Conservation (phyloP, 352 stramenopile species). For the Aphanomyces invadans region DNA sequence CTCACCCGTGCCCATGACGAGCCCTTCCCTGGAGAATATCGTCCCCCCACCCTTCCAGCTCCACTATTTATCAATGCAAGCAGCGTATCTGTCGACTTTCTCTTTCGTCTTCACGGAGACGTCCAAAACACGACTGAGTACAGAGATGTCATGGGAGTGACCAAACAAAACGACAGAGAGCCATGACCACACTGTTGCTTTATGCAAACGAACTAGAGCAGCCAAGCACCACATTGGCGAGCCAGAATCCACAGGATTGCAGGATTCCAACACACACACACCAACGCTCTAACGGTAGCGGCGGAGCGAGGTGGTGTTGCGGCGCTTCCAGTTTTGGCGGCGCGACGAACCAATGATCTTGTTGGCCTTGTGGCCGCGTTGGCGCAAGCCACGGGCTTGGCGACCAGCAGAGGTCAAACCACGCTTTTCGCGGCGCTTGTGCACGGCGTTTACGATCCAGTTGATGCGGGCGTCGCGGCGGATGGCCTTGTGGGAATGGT, state of each 20-base stretch:
- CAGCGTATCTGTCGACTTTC: too few relatives aligned
- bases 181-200: not conserved
- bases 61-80: too few relatives aligned
- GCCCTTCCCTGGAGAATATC: too few relatives aligned
- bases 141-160: too few relatives aligned
- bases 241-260: not conserved
- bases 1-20: not conserved
- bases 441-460: constrained; percentile 98
- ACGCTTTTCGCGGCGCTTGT: constrained; percentile 99
- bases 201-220: not conserved
- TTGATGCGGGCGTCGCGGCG: constrained; percentile 99
- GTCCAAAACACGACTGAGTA: too few relatives aligned
- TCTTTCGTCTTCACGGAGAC: too few relatives aligned
- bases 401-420: constrained; percentile 97
- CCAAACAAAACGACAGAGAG: not conserved
- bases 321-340: constrained; percentile 96
- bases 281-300: constrained; percentile 93
- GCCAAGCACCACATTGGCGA: not conserved
- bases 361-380: constrained; percentile 98
- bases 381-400: constrained; percentile 95
- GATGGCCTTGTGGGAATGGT: constrained; percentile 97
- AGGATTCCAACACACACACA: not conserved
- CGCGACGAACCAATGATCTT: constrained; percentile 97
- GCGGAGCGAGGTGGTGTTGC: constrained; percentile 97
- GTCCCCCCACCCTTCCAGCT: too few relatives aligned